Evolutionary conservation across 129 eudicot species (phyloP).

Genomic region (Arctium lappa): DNA sequence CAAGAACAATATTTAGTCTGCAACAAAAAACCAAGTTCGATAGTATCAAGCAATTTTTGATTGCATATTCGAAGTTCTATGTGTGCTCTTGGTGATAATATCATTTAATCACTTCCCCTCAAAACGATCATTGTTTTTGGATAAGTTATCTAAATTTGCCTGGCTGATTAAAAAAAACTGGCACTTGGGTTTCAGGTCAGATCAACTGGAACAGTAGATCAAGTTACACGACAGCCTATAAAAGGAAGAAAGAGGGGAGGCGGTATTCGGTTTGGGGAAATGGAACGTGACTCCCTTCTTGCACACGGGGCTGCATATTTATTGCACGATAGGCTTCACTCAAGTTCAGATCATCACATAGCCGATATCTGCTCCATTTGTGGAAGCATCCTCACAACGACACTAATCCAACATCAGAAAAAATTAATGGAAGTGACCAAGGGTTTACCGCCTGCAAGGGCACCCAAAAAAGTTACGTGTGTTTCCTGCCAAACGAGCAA

Average conservation of each 20-base stretch:
- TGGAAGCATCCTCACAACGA: conserved; percentile 76
- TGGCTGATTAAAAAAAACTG: not conserved
- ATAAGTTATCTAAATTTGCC: not conserved
- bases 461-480: conserved; percentile 72
- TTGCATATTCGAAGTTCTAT: no score
- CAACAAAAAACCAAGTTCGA: not conserved
- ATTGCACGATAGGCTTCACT: conserved; percentile 83
- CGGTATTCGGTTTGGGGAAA: conserved; percentile 93
- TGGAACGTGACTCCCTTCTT: conserved; percentile 93
- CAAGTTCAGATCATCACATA: conserved; percentile 82
- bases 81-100: no score
- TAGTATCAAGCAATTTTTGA: not conserved
- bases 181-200: conserved; percentile 53
- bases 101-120: no score
- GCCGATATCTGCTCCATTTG: conserved; percentile 90
- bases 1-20: not conserved
- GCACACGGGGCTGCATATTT: conserved; percentile 97
- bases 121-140: no score
- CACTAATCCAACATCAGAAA: conserved; percentile 54
- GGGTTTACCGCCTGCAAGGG: conserved; percentile 66
- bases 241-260: conserved; percentile 96
- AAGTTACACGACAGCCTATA: conserved; percentile 82
- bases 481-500: conserved; percentile 70
- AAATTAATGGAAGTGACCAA: conserved; percentile 39
- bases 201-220: conserved; percentile 84